Evolutionary conservation across 2,329 filamentous ascomycete genomes (phyloP).

Genomic region (Penicillium carneum): DNA sequence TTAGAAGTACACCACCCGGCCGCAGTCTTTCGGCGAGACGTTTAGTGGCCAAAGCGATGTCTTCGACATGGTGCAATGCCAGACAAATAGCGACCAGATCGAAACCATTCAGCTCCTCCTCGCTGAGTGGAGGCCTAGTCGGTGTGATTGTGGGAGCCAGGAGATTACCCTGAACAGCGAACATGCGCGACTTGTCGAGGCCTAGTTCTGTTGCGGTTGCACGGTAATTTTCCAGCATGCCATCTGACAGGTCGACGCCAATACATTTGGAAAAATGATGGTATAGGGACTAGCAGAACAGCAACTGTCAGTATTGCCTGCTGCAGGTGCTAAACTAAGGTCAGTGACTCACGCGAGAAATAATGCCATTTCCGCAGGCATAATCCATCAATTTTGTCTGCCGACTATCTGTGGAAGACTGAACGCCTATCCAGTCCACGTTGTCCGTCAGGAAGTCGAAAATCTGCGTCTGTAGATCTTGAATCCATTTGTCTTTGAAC

Average conservation of each 20-base stretch:
- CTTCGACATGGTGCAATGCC: constrained; percentile 14
- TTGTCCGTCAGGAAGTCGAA: neutral
- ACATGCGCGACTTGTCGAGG: constrained; percentile 2
- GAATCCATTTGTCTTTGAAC: constrained; percentile 6
- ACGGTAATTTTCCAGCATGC: constrained; percentile 7
- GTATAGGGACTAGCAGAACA: neutral
- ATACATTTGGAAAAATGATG: constrained; percentile 9
- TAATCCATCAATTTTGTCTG: constrained; percentile 14
- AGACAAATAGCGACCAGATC: constrained; percentile 11
- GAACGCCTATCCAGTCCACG: constrained; percentile 3
- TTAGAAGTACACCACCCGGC: constrained; percentile 9
- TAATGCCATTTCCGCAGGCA: constrained; percentile 13
- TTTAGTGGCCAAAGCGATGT: constrained; percentile 7
- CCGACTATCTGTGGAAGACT: neutral
- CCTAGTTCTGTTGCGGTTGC: constrained; percentile 4
- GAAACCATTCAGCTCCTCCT: constrained; percentile 6
- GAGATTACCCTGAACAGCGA: constrained; percentile 2
- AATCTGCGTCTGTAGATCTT: neutral
- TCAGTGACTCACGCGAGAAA: constrained; percentile 2
- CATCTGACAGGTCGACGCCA: constrained; percentile 6
- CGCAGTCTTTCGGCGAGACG: constrained; percentile 8
- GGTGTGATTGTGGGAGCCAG: neutral
- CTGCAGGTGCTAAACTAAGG: neutral
- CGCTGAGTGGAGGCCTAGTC: neutral
- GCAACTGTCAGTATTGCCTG: neutral